phyloP scores from a whole-genome alignment of 306 rosid genomes.

The Fagus crenata region DNA sequence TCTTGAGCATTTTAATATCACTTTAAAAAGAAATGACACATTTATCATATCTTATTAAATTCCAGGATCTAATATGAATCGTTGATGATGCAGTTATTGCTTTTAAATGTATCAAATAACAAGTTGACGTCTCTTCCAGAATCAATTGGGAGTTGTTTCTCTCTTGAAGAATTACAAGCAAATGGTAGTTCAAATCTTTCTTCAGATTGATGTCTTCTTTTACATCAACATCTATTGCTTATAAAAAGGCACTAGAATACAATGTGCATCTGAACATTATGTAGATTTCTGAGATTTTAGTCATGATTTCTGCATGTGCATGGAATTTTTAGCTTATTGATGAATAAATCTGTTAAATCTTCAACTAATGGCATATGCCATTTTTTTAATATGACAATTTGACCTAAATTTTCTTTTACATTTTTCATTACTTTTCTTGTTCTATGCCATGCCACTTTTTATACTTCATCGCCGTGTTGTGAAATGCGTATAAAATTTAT shows the following conservation, averaged over 20 bases:
- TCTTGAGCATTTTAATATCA: neutral
- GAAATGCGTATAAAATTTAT: neutral
- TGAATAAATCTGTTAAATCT: neutral
- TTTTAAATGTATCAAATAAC: slow-evolving; percentile 83
- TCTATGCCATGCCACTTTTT: neutral
- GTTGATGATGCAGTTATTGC: slow-evolving; percentile 66
- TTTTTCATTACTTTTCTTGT: neutral
- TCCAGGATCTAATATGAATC: slow-evolving; percentile 24
- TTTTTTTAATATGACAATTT: neutral
- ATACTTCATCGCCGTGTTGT: neutral
- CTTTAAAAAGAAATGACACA: slow-evolving; percentile 9
- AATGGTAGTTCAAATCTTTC: slow-evolving; percentile 51
- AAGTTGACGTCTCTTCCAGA: slow-evolving; percentile 82
- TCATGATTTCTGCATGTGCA: neutral
- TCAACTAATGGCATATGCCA: neutral
- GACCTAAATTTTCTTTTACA: neutral
- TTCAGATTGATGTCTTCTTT: neutral
- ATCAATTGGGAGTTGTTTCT: slow-evolving; percentile 91
- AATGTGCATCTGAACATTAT: neutral
- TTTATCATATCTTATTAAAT: slow-evolving; percentile 23
- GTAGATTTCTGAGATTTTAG: neutral
- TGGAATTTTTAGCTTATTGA: neutral
- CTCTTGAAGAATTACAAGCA: slow-evolving; percentile 96
- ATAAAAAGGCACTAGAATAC: neutral
- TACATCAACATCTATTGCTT: neutral